phyloP scores from a whole-genome alignment of 2,329 filamentous ascomycete genomes.

The Cladosporium sp. region DNA sequence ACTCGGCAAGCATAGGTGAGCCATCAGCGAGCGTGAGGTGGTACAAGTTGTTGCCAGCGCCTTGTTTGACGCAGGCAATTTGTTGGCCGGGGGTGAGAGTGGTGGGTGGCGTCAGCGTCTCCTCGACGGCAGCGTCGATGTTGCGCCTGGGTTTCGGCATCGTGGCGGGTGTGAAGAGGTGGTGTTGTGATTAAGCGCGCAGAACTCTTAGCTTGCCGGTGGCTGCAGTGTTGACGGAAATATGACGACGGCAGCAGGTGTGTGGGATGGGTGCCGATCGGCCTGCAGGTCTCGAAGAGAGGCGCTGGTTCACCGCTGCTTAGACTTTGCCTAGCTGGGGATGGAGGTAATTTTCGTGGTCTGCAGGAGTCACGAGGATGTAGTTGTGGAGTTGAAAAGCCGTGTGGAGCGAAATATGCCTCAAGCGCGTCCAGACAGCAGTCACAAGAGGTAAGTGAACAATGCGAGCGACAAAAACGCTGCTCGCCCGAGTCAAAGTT shows the following conservation, averaged over 20 bases:
- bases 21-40: conserved; percentile 70
- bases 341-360: background rate
- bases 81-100: conserved; percentile 53
- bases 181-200: conserved; percentile 6
- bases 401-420: background rate
- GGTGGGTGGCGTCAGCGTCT: conserved; percentile 63
- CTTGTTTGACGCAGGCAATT: conserved; percentile 76
- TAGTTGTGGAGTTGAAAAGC: background rate
- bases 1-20: conserved; percentile 71
- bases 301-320: conserved; percentile 10
- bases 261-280: conserved; percentile 11
- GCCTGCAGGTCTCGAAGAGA: conserved; percentile 7
- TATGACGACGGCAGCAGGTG: conserved; percentile 9
- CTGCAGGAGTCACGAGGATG: background rate
- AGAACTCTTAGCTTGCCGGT: conserved; percentile 11
- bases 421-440: background rate
- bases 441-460: background rate
- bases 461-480: background rate
- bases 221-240: conserved; percentile 18
- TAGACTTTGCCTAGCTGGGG: conserved; percentile 3
- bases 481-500: background rate
- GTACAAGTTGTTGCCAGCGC: conserved; percentile 88
- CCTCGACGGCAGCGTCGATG: conserved; percentile 74
- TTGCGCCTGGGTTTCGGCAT: conserved; percentile 78
- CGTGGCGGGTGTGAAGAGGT: conserved; percentile 8